phyloP scores from a whole-genome alignment of 2,329 filamentous ascomycete species.

The Colletotrichum phormii region DNA sequence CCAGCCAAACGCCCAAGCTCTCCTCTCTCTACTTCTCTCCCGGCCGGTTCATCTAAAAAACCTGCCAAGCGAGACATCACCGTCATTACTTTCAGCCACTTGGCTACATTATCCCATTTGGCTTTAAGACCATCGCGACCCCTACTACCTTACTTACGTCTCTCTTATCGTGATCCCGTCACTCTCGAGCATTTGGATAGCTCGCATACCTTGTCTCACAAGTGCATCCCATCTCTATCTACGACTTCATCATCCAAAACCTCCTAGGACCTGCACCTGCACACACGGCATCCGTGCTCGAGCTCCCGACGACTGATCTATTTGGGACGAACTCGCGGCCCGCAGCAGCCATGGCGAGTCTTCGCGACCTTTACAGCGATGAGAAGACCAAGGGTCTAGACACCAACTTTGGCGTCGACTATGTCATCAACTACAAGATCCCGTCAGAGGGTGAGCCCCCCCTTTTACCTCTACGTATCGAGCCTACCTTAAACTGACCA shows the following conservation, averaged over 20 bases:
- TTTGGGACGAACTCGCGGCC: conserved; percentile 25
- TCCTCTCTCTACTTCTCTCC: background rate
- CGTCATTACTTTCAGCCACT: conserved; percentile 36
- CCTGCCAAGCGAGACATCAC: conserved; percentile 36
- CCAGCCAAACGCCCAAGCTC: conserved; percentile 24
- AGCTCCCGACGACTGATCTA: conserved; percentile 14
- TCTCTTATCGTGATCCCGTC: background rate
- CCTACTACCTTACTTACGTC: background rate
- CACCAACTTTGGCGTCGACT: conserved; percentile 74
- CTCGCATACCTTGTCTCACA: background rate
- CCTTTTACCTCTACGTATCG: background rate
- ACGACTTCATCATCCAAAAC: background rate
- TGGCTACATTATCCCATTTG: background rate
- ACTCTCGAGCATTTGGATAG: background rate
- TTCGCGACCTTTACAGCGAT: conserved; percentile 34
- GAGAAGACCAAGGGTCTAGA: conserved; percentile 35
- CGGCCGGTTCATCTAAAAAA: conserved; percentile 12
- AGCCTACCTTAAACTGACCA: background rate
- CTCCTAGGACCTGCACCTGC: background rate
- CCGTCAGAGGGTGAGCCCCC: conserved; percentile 69
- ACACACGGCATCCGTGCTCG: conserved; percentile 23
- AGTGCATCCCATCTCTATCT: conserved; percentile 16
- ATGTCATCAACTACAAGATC: conserved; percentile 85
- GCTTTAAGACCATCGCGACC: conserved; percentile 2
- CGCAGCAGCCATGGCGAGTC: conserved; percentile 32